These are phyloP conservation scores for Fusarium praegraminearum DNA, from an alignment of 2,329 filamentous ascomycete species.

Conservation along the genomic window DNA sequence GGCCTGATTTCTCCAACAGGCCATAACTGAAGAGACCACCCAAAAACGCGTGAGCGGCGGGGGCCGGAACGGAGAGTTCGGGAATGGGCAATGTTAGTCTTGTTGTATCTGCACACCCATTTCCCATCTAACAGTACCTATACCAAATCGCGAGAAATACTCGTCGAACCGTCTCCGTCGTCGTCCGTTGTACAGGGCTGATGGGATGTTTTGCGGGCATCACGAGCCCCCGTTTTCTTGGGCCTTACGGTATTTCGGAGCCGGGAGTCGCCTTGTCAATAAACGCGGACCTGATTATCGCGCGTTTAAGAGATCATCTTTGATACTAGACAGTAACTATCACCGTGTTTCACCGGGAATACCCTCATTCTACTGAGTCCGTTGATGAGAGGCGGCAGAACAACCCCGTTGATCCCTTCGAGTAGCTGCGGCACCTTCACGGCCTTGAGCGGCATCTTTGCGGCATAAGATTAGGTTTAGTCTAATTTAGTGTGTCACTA, in stretches of 20 bases:
- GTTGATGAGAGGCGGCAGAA: slow-evolving; percentile 2
- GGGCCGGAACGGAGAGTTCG: slow-evolving; percentile 43
- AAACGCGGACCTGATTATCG: slow-evolving; percentile 9
- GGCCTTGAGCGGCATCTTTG: not conserved
- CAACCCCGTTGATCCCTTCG: slow-evolving; percentile 5
- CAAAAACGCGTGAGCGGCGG: slow-evolving; percentile 47
- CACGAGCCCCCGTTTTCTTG: slow-evolving; percentile 7
- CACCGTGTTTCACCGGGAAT: slow-evolving; percentile 10
- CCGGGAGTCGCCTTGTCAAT: slow-evolving; percentile 27
- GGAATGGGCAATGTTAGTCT: slow-evolving; percentile 15
- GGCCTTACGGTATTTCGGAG: slow-evolving; percentile 16
- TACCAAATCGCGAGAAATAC: slow-evolving; percentile 43
- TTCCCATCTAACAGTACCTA: not conserved
- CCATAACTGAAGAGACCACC: slow-evolving; percentile 41
- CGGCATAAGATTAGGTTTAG: not conserved
- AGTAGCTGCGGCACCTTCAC: slow-evolving; percentile 18
- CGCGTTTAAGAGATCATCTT: slow-evolving; percentile 6
- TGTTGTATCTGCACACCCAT: not conserved
- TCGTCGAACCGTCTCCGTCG: slow-evolving; percentile 37
- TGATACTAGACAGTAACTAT: not conserved
- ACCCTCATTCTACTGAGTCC: not conserved
- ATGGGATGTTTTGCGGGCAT: slow-evolving; percentile 37
- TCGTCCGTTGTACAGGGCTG: slow-evolving; percentile 33
- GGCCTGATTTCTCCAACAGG: slow-evolving; percentile 46
- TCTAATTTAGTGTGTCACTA: not conserved